A percentile compares a stretch with the other conserved stretches of the same genome.
phyloP scores from a whole-genome alignment of 73 alveolate species.

The Durusdinium trenchii region DNA sequence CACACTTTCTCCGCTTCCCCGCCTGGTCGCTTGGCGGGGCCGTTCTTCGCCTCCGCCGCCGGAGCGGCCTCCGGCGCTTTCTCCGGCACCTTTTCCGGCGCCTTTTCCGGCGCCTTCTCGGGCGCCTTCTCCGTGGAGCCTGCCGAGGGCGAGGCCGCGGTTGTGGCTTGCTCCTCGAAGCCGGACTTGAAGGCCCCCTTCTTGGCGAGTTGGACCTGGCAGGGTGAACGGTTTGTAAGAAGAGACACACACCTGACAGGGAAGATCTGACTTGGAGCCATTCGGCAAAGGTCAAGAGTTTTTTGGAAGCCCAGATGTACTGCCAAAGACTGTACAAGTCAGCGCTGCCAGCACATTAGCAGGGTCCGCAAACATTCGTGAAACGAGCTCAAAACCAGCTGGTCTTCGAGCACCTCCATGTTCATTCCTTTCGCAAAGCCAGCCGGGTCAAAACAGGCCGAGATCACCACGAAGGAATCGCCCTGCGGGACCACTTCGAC shows the following conservation, averaged over 20 bases:
- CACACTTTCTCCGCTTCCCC: not conserved
- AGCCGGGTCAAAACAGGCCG: not conserved
- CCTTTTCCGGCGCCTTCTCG: not conserved
- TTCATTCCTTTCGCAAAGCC: not conserved
- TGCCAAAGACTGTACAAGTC: too few relatives aligned
- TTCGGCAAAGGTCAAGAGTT: too few relatives aligned
- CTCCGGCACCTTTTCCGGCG: not conserved
- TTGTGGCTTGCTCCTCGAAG: not conserved
- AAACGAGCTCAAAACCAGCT: too few relatives aligned
- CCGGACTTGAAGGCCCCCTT: not conserved
- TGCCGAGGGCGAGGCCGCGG: not conserved
- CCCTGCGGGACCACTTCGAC: constrained; percentile 2
- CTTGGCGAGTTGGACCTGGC: constrained; percentile 13
- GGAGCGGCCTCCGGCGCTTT: not conserved
- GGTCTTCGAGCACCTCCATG: not conserved
- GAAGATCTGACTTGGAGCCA: too few relatives aligned
- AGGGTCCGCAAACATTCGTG: too few relatives aligned
- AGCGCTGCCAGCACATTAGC: too few relatives aligned
- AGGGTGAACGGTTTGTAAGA: not conserved
- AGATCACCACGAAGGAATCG: not conserved
- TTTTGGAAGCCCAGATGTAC: too few relatives aligned
- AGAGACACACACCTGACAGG: too few relatives aligned
- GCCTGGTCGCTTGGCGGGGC: constrained; percentile 34
- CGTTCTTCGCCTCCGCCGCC: not conserved
- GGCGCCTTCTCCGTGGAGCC: not conserved